These are phyloP conservation scores for Kentomonas sorsogonicus DNA, from an alignment of 208 protist species.

Conservation along the genomic window DNA sequence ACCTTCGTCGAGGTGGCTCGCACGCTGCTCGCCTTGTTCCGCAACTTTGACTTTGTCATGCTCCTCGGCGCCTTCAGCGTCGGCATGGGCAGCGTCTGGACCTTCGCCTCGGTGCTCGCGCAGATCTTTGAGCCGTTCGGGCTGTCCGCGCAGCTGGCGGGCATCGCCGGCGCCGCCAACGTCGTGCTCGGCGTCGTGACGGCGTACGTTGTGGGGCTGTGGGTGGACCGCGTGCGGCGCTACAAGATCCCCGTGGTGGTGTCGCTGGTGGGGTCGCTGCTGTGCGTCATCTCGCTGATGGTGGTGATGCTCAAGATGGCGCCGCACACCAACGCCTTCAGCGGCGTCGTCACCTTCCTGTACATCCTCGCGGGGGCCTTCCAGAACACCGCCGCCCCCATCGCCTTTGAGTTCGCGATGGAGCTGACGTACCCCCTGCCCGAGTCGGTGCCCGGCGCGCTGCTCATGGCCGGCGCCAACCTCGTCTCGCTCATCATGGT, in stretches of 20 bases:
- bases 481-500: conserved; percentile 53
- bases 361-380: conserved; percentile 58
- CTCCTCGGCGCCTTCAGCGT: conserved; percentile 56
- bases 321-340: conserved; percentile 28
- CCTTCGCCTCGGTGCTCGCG: conserved; percentile 53
- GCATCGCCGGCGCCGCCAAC: conserved; percentile 50
- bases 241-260: conserved; percentile 46
- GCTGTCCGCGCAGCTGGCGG: conserved; percentile 35
- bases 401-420: conserved; percentile 71
- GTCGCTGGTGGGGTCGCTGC: conserved; percentile 35
- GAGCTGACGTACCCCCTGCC: conserved; percentile 60
- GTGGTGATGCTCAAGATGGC: conserved; percentile 39
- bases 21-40: conserved; percentile 29
- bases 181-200: conserved; percentile 42
- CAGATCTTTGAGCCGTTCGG: conserved; percentile 68
- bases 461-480: conserved; percentile 74
- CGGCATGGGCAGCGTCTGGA: conserved; percentile 66
- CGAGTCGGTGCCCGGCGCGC: conserved; percentile 48
- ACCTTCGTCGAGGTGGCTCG: conserved; percentile 37
- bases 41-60: conserved; percentile 49
- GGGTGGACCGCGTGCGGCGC: conserved; percentile 43
- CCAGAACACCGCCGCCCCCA: conserved; percentile 70
- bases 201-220: conserved; percentile 47
- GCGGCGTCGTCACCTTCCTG: conserved; percentile 31
- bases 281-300: conserved; percentile 43